Percentiles rank a stretch among this genome's conserved stretches.
These are phyloP conservation scores for Erythrobasidium hasegawianum DNA, from an alignment of 1,284 basidiomycete genomes.

Conservation along the genomic window DNA sequence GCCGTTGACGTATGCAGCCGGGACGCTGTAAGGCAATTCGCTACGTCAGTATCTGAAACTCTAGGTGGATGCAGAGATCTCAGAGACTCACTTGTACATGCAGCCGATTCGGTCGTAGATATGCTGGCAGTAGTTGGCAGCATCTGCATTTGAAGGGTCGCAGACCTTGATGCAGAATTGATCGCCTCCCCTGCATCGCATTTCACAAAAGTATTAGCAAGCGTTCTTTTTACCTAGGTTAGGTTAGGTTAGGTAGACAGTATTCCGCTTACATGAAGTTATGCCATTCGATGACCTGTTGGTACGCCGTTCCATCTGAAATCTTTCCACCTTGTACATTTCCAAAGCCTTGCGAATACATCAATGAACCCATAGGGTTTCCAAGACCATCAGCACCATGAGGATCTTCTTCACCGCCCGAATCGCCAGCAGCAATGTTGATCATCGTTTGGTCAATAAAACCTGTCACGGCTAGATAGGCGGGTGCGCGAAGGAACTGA, in stretches of 20 bases:
- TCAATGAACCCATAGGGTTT: slow-evolving; percentile 50
- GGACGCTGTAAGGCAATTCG: no score
- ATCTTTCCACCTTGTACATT: slow-evolving; percentile 3
- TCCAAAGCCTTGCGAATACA: slow-evolving; percentile 31
- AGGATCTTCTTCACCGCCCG: slow-evolving; percentile 57
- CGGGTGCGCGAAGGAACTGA: slow-evolving; percentile 45
- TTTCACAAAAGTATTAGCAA: no score
- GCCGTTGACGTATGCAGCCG: slow-evolving; percentile 41
- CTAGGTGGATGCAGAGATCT: no score
- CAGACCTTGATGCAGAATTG: slow-evolving; percentile 35
- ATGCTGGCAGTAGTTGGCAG: slow-evolving; percentile 37
- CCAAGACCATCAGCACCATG: slow-evolving; percentile 38
- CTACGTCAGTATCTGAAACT: no score
- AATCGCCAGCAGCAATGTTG: slow-evolving; percentile 61
- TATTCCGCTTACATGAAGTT: slow-evolving; percentile 32
- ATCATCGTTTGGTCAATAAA: slow-evolving; percentile 44
- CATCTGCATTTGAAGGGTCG: slow-evolving; percentile 19
- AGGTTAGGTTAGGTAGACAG: no score
- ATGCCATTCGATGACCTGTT: slow-evolving; percentile 33
- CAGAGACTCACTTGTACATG: slow-evolving; percentile 26
- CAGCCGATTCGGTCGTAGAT: slow-evolving; percentile 39
- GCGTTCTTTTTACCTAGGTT: no score
- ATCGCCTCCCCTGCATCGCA: slow-evolving; percentile 9
- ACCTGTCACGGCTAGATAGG: slow-evolving; percentile 54
- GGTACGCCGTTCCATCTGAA: slow-evolving; percentile 45